These are phyloP conservation scores for Somion occarium DNA, from an alignment of 1,284 basidiomycete genomes.

Conservation along the genomic window DNA sequence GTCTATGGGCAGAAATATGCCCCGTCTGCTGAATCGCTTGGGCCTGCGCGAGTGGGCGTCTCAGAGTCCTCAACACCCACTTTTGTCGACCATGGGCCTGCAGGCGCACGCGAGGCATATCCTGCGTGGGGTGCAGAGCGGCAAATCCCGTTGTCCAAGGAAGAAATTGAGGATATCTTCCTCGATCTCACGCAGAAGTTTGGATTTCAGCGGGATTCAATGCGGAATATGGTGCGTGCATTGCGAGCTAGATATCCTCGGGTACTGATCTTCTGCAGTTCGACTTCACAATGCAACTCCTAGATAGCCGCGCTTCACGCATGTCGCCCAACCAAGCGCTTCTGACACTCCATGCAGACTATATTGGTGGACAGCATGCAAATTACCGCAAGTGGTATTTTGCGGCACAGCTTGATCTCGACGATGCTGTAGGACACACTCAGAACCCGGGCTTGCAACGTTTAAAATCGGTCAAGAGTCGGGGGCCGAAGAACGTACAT, in stretches of 20 bases:
- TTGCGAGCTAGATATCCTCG: neutral
- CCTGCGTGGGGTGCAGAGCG: constrained; percentile 92
- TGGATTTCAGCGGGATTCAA: constrained; percentile 92
- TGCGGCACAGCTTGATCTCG: constrained; percentile 96
- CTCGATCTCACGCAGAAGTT: constrained; percentile 99
- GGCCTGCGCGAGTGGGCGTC: constrained; percentile 50
- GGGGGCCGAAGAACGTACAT: constrained; percentile 58
- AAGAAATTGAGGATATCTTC: constrained; percentile 99
- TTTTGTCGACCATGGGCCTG: constrained; percentile 49
- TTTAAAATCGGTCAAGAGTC: constrained; percentile 64
- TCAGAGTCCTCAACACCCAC: constrained; percentile 63
- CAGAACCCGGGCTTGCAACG: constrained; percentile 90
- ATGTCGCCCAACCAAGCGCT: constrained; percentile 97
- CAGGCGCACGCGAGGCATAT: constrained; percentile 70
- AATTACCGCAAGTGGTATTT: constrained; percentile 99
- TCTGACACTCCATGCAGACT: constrained; percentile 95
- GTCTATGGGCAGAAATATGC: constrained; percentile 63
- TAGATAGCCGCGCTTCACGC: constrained; percentile 94
- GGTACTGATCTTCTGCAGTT: constrained; percentile 45
- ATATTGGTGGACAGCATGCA: constrained; percentile 95
- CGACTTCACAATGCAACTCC: constrained; percentile 97
- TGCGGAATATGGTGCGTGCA: constrained; percentile 79
- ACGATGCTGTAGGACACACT: constrained; percentile 92
- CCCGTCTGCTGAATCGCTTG: constrained; percentile 70
- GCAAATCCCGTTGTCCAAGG: constrained; percentile 93